Evolutionary conservation across 805 yeast species (phyloP), one percentile per base, ranked within the genome.

Genomic region (Kluyveromyces starmeri): DNA sequence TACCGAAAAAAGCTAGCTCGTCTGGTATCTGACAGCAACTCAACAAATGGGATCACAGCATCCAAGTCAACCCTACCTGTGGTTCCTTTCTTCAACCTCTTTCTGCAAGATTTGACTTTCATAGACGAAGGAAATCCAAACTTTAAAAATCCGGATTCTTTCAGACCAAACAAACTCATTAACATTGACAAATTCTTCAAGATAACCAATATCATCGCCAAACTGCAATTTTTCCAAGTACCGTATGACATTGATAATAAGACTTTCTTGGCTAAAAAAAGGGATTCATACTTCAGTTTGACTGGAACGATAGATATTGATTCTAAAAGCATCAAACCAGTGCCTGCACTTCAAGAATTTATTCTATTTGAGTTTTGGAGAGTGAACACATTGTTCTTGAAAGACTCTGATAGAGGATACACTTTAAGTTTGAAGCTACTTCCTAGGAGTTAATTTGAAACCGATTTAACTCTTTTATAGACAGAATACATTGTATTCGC

Each of bases 51-150:
- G 6, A 29, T 34, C 10, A 14, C 30, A 10, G 37, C 27, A 4
- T 30, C 35, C 1, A 61, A 58, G 36, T 47, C 61, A 2, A 32
- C 53, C 2, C 62, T 75, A 14, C 85, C 88, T 0, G 70, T 75
- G 14, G 88, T 83, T 23, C 94, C 94, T 12, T 83, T 81, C 51
- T 67, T 82, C 38, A 77, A 81, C 29, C 59, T 83, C 35, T 82
- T 79, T 53, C 60, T 83, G 28, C 92, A 80, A 56, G 94, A 83
- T 56, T 64, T 83, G 47, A 81, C 88, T 0, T 81, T 82, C 59
- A 74, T 81, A n/a, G 70, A 76, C 34, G 94, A 83, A 45, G 89
- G 92, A n/a, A 82, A 82, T 50, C 69, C 80, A 25, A 78, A 74
- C 46, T 76, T 63, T 51, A 65, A 88, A 51, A 71, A 66, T 40